Conservation (phyloP, 495 filamentous ascomycete genomes). For the Talaromyces thailandensis region DNA sequence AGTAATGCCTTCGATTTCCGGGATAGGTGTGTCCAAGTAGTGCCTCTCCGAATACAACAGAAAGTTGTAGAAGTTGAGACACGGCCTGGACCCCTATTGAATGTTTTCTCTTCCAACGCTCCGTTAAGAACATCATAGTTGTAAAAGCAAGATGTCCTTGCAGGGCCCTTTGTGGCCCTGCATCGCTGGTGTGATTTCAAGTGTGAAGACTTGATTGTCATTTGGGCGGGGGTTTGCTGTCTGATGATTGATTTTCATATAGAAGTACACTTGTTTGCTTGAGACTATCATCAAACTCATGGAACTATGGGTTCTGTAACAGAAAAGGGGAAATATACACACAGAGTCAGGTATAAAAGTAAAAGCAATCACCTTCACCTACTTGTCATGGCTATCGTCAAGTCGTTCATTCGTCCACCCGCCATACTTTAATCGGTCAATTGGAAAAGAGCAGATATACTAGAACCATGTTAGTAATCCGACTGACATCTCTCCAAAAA, state of each 20-base stretch:
- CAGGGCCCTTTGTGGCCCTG: constrained; percentile 56
- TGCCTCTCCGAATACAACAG: constrained; percentile 8
- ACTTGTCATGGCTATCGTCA: not conserved
- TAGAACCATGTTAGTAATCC: constrained; percentile 24
- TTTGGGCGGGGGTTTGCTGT: not conserved
- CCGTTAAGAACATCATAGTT: constrained; percentile 54
- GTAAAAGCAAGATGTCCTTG: constrained; percentile 46
- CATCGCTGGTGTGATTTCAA: constrained; percentile 47
- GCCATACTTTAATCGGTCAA: constrained; percentile 32
- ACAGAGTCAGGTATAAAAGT: constrained; percentile 3
- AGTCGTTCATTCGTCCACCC: not conserved
- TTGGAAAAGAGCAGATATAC: constrained; percentile 78
- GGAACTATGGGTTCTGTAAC: not conserved
- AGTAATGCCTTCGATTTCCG: constrained; percentile 61
- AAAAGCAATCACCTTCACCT: not conserved
- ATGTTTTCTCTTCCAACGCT: constrained; percentile 63
- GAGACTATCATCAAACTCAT: not conserved
- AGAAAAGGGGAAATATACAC: not conserved
- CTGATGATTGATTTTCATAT: not conserved
- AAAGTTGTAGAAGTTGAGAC: constrained; percentile 18
- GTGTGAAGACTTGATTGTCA: not conserved
- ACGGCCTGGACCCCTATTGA: constrained; percentile 9
- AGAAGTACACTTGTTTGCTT: constrained; percentile 1
- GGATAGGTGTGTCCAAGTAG: constrained; percentile 5
- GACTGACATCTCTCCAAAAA: constrained; percentile 14